Conservation (phyloP, 2,329 filamentous ascomycete genomes). For the Colletotrichum spinosum region DNA sequence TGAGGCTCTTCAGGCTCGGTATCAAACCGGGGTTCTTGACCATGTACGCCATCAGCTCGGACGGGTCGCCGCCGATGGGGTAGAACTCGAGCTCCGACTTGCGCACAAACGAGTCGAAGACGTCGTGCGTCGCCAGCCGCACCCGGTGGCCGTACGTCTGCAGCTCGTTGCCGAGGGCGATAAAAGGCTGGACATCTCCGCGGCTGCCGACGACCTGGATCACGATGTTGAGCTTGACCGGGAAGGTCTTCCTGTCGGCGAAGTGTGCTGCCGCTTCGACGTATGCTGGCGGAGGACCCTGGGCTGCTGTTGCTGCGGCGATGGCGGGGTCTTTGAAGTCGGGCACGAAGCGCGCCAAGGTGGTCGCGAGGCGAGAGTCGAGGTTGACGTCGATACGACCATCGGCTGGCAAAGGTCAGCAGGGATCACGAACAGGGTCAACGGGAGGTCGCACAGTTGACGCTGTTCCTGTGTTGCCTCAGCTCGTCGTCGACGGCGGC, state of each 20-base stretch:
- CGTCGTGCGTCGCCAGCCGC: conserved; percentile 62
- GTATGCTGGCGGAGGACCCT: conserved; percentile 22
- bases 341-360: conserved; percentile 30
- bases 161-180: conserved; percentile 63
- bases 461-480: conserved; percentile 18
- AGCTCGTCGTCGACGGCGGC: conserved; percentile 9
- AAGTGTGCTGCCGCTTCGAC: conserved; percentile 23
- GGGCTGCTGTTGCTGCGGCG: conserved; percentile 17
- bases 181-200: conserved; percentile 68
- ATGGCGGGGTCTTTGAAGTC: conserved; percentile 25
- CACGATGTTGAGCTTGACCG: conserved; percentile 58
- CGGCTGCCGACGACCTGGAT: conserved; percentile 65
- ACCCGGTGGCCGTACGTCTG: conserved; percentile 62
- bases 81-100: conserved; percentile 63
- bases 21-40: conserved; percentile 45
- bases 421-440: background rate
- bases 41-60: conserved; percentile 51
- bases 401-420: conserved; percentile 15
- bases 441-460: conserved; percentile 6
- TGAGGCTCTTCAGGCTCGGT: conserved; percentile 42
- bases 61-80: conserved; percentile 65
- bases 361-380: conserved; percentile 32
- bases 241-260: conserved; percentile 19
- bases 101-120: conserved; percentile 62
- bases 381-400: conserved; percentile 36